Base-by-base conservation (phyloP, 495 filamentous ascomycete species). In the Acidomyces sp. region DNA sequence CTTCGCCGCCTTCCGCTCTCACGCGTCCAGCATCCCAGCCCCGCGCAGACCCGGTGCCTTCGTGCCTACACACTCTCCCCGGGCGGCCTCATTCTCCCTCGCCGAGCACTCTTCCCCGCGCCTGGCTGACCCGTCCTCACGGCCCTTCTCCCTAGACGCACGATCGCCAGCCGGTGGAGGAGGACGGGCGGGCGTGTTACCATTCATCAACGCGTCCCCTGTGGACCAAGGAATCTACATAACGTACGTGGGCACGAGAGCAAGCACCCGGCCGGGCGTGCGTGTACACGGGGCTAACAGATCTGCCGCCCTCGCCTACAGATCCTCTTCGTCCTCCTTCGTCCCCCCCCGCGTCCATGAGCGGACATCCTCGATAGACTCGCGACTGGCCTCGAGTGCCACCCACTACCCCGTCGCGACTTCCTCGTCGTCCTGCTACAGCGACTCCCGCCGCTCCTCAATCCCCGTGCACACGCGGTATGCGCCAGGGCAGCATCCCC, bases 1-100 rank as follows among this genome's bases (percentile, higher is more conserved):
- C 22, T 58, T 62, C 46, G 45, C 53, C 10, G 45, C 56, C 20
- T 60, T 59, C 46, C 52, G 55, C 16, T 48, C 52, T n/a, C 52
- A 57, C 31, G 39, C 55, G 12, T 45, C 52, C 7, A 44, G 45
- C 15, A 43, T 47, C 35, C 56, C 58, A 17, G 44, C 53, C 22
- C 57, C 59, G 17, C 39, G 58, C 21, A 59, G 59, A 36, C 54
- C 54, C 18, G 35, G 51, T 35, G 52, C 55, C 9, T 37, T 37
- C 15, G 31, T 23, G 18, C 33, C 33, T 15, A 18, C 41, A 6
- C 34, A 28, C 17, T 37, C 48, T 3, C 37, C 43, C 2, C 23
- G 48, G 34, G 43, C 42, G 9, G 30, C 29, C 17, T 51, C 48
- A 13, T 40, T 45, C 35, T 45, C 40, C 15, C 26, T 51, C 2